Conservation (phyloP, 257 asterid species). For the Striga asiatica region DNA sequence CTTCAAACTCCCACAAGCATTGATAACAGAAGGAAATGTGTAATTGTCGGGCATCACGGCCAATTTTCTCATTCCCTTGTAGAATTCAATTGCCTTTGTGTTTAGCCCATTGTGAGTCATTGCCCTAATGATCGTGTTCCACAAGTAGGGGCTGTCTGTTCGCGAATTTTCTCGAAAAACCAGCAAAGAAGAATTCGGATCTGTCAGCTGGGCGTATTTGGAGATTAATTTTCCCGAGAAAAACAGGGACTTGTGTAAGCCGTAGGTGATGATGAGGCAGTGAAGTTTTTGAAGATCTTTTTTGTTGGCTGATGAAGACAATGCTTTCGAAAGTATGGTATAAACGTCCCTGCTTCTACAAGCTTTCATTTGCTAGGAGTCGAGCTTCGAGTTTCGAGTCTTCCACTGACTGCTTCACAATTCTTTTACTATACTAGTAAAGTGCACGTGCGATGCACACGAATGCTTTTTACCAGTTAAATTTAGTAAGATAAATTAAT, state of each 20-base stretch:
- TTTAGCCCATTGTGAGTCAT: conserved; percentile 51
- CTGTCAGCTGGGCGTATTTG: conserved; percentile 53
- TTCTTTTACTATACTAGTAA: no score
- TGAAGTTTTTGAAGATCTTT: conserved; percentile 43
- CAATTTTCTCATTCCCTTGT: conserved; percentile 39
- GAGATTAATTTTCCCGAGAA: conserved; percentile 58
- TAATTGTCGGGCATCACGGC: conserved; percentile 43
- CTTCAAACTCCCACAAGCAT: conserved; percentile 49
- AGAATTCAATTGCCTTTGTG: conserved; percentile 44
- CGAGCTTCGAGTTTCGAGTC: no score
- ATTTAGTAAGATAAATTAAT: no score
- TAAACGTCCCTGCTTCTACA: conserved; percentile 14
- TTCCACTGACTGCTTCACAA: neutral
- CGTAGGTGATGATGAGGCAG: conserved; percentile 35
- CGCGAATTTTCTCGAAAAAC: conserved; percentile 29
- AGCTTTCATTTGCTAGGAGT: conserved; percentile 18
- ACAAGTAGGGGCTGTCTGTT: conserved; percentile 24
- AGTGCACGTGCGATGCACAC: no score
- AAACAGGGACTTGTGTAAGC: conserved; percentile 33
- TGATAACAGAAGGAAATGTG: conserved; percentile 74
- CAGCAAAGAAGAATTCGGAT: conserved; percentile 34
- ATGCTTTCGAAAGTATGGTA: conserved; percentile 38
- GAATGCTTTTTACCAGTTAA: no score
- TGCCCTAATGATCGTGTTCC: conserved; percentile 73
- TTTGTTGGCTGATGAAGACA: conserved; percentile 28